Evolutionary conservation across 805 yeast genomes (phyloP).

Genomic region (Wickerhamomyces alni): DNA sequence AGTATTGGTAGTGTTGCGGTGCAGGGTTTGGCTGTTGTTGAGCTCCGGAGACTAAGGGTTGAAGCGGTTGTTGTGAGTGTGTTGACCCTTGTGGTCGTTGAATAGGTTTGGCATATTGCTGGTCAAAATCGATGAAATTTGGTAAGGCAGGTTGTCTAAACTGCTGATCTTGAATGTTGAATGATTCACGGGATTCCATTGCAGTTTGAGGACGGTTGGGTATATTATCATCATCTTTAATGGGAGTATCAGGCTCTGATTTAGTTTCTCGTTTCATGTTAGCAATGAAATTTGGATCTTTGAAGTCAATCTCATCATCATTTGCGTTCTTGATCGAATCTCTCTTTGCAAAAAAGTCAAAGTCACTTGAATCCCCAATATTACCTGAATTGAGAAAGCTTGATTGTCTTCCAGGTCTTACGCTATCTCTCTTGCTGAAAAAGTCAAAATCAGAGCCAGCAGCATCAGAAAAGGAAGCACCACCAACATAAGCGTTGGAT

Average conservation of each 20-base stretch:
- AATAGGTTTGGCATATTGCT: neutral
- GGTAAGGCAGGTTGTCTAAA: conserved; percentile 11
- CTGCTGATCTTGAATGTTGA: conserved; percentile 1
- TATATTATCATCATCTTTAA: conserved; percentile 1
- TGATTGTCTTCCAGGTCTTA: conserved; percentile 20
- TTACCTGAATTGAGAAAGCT: conserved; percentile 18
- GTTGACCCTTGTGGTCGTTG: conserved; percentile 8
- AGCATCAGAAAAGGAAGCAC: conserved; percentile 12
- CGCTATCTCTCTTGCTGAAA: conserved; percentile 21
- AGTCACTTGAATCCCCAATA: conserved; percentile 20
- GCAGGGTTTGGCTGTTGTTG: conserved; percentile 4
- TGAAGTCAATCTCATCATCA: conserved; percentile 10
- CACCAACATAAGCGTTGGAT: conserved; percentile 8
- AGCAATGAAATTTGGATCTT: conserved; percentile 6
- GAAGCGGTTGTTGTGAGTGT: conserved; percentile 4
- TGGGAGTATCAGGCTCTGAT: conserved; percentile 18
- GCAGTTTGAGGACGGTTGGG: conserved; percentile 3
- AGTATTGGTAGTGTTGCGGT: neutral
- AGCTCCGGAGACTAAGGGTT: too few relatives aligned
- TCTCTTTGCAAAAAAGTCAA: conserved; percentile 23
- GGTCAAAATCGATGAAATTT: conserved; percentile 3
- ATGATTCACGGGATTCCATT: conserved; percentile 1
- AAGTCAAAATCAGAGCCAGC: conserved; percentile 19
- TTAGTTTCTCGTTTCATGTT: conserved; percentile 14
- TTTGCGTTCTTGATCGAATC: conserved; percentile 21